Base-by-base conservation (phyloP, 371 early-diverging fungal species). In the Mortierella sp. region DNA sequence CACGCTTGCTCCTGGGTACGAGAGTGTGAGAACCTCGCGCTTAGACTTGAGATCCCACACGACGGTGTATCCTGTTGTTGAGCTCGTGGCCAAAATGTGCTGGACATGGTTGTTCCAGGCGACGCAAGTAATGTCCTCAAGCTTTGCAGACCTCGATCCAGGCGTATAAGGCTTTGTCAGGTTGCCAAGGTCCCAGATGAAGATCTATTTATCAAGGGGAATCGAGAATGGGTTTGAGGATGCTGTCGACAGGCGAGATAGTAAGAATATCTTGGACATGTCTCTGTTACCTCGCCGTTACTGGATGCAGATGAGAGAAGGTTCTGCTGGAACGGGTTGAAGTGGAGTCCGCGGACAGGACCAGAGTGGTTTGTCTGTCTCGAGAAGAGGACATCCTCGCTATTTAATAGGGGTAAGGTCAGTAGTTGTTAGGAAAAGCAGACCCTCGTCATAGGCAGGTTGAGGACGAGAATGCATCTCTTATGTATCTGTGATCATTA, bases 71-170 rank as follows among this genome's bases (percentile, higher is more conserved):
- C 99, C 98, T 52, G 95, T 94, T 57, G 90, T 92, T 30, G 94
- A 93, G 19, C 94, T 91, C 4, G 94, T 94, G 6, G 97, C 96
- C 56, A 99, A 82, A 76, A 99, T 99, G 65, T 97, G 95, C 49
- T 92, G 89, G 30, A 94, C 95, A 70, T 94, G 93, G 62, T 92
- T 88, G 81, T 98, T 99, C 98, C 98, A 99, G 23, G 93, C 86
- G 28, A 97, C 83, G 24, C 89, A 83, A 0, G 95, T 96, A 26
- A 99, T 87, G 63, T 93, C 95, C 47, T 95, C 97, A 26, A 97
- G 79, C 48, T 91, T 91, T 69, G 85, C 80, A 2, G 96, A 94
- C 32, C 90, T 86, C 26, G 92, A 70, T 19, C 97, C 98, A 31
- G 98, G 97, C 17, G 91, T 85, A 71, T 94, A 95, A 28, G 97